These are phyloP conservation scores for Boletus patriciae DNA, from an alignment of 768 basidiomycete genomes.

Conservation along the genomic window DNA sequence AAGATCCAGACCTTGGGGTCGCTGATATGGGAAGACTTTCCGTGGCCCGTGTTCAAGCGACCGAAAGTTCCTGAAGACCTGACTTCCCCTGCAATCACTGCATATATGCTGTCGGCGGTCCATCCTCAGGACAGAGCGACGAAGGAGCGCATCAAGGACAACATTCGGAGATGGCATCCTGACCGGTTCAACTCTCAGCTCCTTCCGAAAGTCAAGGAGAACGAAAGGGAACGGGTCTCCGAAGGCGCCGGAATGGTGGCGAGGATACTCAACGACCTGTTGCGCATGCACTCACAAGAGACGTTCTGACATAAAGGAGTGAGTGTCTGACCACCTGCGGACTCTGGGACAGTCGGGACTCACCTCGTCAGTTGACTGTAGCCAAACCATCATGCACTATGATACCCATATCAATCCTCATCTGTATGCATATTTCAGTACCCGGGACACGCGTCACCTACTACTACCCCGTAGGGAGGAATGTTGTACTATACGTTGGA, in stretches of 20 bases:
- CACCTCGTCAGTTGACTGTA: slow-evolving; percentile 10
- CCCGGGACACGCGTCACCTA: slow-evolving; percentile 10
- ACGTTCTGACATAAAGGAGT: slow-evolving; percentile 35
- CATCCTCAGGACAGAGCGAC: slow-evolving; percentile 52
- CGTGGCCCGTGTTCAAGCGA: slow-evolving; percentile 69
- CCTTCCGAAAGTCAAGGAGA: slow-evolving; percentile 60
- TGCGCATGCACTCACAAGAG: slow-evolving; percentile 50
- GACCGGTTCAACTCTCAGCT: slow-evolving; percentile 77
- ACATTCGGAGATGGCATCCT: slow-evolving; percentile 77
- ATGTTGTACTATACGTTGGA: slow-evolving; percentile 17
- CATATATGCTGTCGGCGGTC: slow-evolving; percentile 60
- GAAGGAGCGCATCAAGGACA: slow-evolving; percentile 76
- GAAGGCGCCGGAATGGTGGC: slow-evolving; percentile 73
- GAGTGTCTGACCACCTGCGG: slow-evolving; percentile 9
- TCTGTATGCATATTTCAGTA: slow-evolving; percentile 32
- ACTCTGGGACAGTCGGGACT: slow-evolving; percentile 2
- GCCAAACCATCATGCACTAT: slow-evolving; percentile 23
- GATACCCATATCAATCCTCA: slow-evolving; percentile 34
- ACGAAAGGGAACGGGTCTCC: slow-evolving; percentile 64
- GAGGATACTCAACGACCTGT: slow-evolving; percentile 67
- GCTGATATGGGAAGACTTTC: slow-evolving; percentile 66
- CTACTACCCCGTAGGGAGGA: slow-evolving; percentile 12
- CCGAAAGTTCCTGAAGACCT: slow-evolving; percentile 62
- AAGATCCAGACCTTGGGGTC: slow-evolving; percentile 40
- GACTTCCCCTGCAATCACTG: slow-evolving; percentile 51